Evolutionary conservation across 1,284 basidiomycete species (phyloP).

Genomic region (Exobasidium rhododendri): DNA sequence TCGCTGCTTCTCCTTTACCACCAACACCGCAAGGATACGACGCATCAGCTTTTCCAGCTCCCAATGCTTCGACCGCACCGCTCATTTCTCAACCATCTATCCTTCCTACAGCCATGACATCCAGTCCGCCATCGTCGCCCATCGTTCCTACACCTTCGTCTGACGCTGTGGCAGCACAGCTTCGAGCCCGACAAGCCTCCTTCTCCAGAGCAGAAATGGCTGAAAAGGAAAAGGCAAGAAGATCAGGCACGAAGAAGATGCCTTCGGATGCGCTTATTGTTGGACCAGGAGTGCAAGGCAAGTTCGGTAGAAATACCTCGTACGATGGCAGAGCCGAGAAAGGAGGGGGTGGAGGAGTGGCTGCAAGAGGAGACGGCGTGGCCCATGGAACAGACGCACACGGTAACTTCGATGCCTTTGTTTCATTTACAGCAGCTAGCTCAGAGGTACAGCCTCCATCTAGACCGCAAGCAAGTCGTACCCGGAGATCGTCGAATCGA

Average conservation of each 20-base stretch:
- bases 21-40: slow-evolving; percentile 15
- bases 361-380: not conserved
- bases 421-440: slow-evolving; percentile 37
- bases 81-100: slow-evolving; percentile 18
- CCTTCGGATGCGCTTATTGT: slow-evolving; percentile 45
- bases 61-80: slow-evolving; percentile 19
- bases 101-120: not conserved
- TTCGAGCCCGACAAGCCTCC: not conserved
- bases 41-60: slow-evolving; percentile 20
- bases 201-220: slow-evolving; percentile 2
- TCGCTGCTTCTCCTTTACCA: no score
- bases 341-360: slow-evolving; percentile 18
- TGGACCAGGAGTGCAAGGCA: slow-evolving; percentile 46
- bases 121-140: not conserved
- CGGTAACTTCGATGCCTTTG: slow-evolving; percentile 38
- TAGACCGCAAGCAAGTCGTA: slow-evolving; percentile 3
- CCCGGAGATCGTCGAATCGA: slow-evolving; percentile 4
- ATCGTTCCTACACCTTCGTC: not conserved
- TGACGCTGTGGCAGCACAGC: not conserved
- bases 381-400: slow-evolving; percentile 17
- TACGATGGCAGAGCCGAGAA: slow-evolving; percentile 22
- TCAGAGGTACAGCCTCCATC: slow-evolving; percentile 20
- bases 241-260: slow-evolving; percentile 23
- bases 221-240: slow-evolving; percentile 1
- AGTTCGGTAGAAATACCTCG: slow-evolving; percentile 28